Base-by-base conservation (phyloP, 2,329 filamentous ascomycete species). In the Apiospora pterosperma region DNA sequence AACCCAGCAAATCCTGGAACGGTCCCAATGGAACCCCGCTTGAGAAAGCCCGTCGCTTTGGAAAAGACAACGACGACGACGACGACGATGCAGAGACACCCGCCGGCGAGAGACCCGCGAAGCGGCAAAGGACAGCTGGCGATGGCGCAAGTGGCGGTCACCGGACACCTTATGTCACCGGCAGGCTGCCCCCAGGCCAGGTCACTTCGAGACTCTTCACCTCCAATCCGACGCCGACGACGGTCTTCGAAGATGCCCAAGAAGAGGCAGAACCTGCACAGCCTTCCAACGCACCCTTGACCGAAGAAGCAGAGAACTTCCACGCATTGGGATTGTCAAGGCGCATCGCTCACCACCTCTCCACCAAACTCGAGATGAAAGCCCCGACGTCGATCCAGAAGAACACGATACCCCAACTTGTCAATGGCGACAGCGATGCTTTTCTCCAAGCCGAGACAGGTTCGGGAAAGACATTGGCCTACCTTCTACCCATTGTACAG, bases 361-460 rank as follows among this genome's bases (percentile, higher is more conserved):
- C 92, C 6, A 88, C 88, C 55, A 98, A 97, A 78, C 88, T 99
- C 77, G 86, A 90, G 64, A 85, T 99, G 75, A 96, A 94, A 75
- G 91, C 92, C 0, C 96, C 96, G 6, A 99, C 96, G 0, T 93
- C 92, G 0, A 97, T 99, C 74, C 96, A 99, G 79, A 94, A 94
- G 71, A 92, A 92, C 67, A 91, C 95, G 0, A 90, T 99, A 42
- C 85, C 91, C 48, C 90, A 96, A 71, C 80, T 99, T 67, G 79
- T 97, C 55, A 89, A 89, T 48, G 90, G 91, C 62, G 91, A 97
- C 71, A 89, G 87, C 58, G 96, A 99, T 80, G 94, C 94, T 2
- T 99, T 99, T 72, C 90, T 99, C 38, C 96, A 98, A 76, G 96
- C 96, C 3, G 91, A 99, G 79, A 99, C 96, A 0, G 96, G 96